A percentile compares a stretch with the other conserved stretches of the same genome.
phyloP scores from a whole-genome alignment of 2,329 filamentous ascomycete species.

The Emydomyces testavorans region DNA sequence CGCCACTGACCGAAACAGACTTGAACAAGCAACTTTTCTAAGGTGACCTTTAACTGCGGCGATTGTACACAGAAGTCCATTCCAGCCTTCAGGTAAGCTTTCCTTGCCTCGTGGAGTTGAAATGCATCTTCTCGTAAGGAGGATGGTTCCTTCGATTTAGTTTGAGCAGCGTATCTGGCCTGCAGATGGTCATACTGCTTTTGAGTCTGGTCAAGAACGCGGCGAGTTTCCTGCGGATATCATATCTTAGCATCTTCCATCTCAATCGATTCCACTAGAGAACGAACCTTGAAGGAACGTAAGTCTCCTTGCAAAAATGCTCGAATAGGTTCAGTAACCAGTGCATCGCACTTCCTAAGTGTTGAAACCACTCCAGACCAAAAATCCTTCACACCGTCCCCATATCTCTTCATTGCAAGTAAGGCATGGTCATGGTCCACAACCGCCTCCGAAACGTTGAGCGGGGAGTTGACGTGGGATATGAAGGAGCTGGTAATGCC shows the following conservation, averaged over 20 bases:
- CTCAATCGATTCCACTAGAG: background rate
- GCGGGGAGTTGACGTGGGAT: conserved; percentile 59
- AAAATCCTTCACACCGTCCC: conserved; percentile 76
- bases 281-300: conserved; percentile 58
- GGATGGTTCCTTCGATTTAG: conserved; percentile 87
- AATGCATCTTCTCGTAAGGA: conserved; percentile 90
- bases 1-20: conserved; percentile 80
- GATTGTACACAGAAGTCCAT: conserved; percentile 87
- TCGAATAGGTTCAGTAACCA: conserved; percentile 71
- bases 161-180: conserved; percentile 69
- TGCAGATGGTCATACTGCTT: conserved; percentile 73
- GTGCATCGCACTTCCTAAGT: conserved; percentile 64
- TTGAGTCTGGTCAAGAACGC: conserved; percentile 65
- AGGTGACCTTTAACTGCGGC: conserved; percentile 68
- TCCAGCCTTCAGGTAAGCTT: conserved; percentile 78
- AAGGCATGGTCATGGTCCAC: conserved; percentile 94
- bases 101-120: conserved; percentile 81
- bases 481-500: conserved; percentile 67
- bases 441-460: conserved; percentile 65
- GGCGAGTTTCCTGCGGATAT: conserved; percentile 51
- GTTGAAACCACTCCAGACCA: conserved; percentile 65
- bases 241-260: conserved; percentile 15
- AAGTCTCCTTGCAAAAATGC: conserved; percentile 68
- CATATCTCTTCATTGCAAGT: conserved; percentile 70
- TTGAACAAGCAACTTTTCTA: conserved; percentile 77